These are phyloP conservation scores for Curvularia spicifera DNA, from an alignment of 2,329 filamentous ascomycete genomes.

Conservation along the genomic window DNA sequence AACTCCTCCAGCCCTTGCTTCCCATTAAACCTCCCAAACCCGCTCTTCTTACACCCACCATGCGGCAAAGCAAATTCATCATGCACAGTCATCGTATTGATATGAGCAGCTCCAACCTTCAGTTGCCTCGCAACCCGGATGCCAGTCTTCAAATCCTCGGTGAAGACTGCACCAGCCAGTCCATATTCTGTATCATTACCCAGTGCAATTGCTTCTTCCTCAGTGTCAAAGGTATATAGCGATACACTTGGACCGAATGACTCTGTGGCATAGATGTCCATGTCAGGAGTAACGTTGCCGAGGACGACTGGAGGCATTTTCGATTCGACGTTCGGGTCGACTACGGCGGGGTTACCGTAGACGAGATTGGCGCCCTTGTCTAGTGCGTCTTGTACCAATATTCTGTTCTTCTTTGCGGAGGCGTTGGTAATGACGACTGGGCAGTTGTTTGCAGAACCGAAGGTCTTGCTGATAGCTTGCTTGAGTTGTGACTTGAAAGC, in stretches of 20 bases:
- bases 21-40: constrained; percentile 23
- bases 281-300: constrained; percentile 11
- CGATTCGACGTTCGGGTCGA: constrained; percentile 14
- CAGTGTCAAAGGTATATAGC: constrained; percentile 12
- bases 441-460: constrained; percentile 2
- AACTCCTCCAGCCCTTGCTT: neutral
- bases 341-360: neutral
- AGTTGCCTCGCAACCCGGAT: constrained; percentile 22
- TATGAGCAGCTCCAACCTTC: constrained; percentile 26
- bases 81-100: constrained; percentile 28
- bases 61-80: constrained; percentile 25
- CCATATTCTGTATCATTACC: constrained; percentile 23
- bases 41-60: constrained; percentile 21
- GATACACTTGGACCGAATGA: constrained; percentile 22
- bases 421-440: constrained; percentile 1
- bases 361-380: neutral
- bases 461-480: neutral
- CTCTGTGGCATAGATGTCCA: constrained; percentile 14
- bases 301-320: constrained; percentile 43
- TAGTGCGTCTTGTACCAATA: neutral
- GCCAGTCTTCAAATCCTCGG: constrained; percentile 13
- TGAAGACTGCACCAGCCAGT: constrained; percentile 24
- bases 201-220: constrained; percentile 22
- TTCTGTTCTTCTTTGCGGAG: constrained; percentile 3
- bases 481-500: constrained; percentile 1